Base-by-base conservation (phyloP, 768 basidiomycete genomes). In the Thelephora ganbajun region DNA sequence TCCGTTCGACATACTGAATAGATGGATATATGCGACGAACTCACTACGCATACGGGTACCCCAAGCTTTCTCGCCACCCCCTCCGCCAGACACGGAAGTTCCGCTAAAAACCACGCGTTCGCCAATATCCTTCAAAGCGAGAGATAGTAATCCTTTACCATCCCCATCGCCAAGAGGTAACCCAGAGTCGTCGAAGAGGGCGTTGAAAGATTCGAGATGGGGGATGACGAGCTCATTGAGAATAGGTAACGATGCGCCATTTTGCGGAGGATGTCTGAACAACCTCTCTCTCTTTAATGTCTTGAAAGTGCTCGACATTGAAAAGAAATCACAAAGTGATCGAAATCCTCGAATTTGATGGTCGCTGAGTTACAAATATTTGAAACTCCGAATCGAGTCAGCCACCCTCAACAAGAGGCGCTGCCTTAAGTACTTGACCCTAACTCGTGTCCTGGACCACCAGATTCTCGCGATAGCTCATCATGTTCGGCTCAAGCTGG, bases 121-220 rank as follows among this genome's bases (percentile, higher is more conserved):
- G 0, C 83, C 83, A 35, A 98, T 83, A 53, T 97, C 89, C 54
- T 81, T 76, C 11, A 97, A 58, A 6, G 77, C 88, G 1, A 89
- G 65, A 44, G 77, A 78, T 6, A 99, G 61, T 9, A 98, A 63
- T 0, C 96, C 96, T 33, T 72, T 72, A 1, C 86, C 87, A 48
- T 88, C 78, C 12, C 80, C 80, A 55, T 82, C 80, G 9, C 83
- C 81, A 41, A 71, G 59, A 49, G 81, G 77, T 47, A 86, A 61
- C n/a, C 84, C 84, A 46, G 84, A 81, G 61, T 94, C 91, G 58
- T 97, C 93, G 62, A 97, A 93, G 22, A 99, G 74, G 13, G 90
- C 82, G 64, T 98, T 94, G 73, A 99, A 98, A 35, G 88, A 91
- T 62, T 97, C 86, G 52, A 98, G 77, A 61, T 97, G 93, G 5